phyloP scores from a whole-genome alignment of 129 eudicot species.

The Dittrichia graveolens region DNA sequence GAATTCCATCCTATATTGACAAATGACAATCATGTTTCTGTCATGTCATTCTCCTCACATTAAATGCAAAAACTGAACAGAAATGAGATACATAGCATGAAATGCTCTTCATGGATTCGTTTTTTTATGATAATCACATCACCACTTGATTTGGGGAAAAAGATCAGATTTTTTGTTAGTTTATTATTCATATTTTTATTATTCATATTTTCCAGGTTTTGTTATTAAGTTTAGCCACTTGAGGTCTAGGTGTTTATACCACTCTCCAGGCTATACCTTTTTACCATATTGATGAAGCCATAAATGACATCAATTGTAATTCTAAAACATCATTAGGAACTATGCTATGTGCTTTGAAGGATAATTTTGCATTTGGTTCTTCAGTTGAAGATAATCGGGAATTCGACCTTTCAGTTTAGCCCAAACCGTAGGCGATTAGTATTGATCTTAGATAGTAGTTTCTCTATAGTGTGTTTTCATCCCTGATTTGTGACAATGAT shows the following conservation, averaged over 20 bases:
- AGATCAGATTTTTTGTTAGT: not conserved
- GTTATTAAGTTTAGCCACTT: not conserved
- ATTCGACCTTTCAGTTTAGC: not conserved
- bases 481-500: not conserved
- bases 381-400: not conserved
- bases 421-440: not conserved
- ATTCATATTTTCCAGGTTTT: not conserved
- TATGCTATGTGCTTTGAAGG: conserved; percentile 9
- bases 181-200: not conserved
- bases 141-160: not conserved
- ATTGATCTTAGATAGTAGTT: not conserved
- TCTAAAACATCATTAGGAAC: not conserved
- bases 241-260: not conserved
- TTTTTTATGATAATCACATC: no score
- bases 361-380: not conserved
- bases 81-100: not conserved
- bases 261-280: not conserved
- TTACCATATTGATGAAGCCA: conserved; percentile 2
- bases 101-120: no score
- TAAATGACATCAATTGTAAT: not conserved
- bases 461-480: no score
- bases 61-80: no score
- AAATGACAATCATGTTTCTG: conserved; percentile 18
- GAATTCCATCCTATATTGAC: conserved; percentile 1
- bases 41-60: no score